Percentiles rank a stretch among this genome's conserved stretches.
These are phyloP conservation scores for Beauveria varroae DNA, from an alignment of 2,329 filamentous ascomycete species.

Conservation along the genomic window DNA sequence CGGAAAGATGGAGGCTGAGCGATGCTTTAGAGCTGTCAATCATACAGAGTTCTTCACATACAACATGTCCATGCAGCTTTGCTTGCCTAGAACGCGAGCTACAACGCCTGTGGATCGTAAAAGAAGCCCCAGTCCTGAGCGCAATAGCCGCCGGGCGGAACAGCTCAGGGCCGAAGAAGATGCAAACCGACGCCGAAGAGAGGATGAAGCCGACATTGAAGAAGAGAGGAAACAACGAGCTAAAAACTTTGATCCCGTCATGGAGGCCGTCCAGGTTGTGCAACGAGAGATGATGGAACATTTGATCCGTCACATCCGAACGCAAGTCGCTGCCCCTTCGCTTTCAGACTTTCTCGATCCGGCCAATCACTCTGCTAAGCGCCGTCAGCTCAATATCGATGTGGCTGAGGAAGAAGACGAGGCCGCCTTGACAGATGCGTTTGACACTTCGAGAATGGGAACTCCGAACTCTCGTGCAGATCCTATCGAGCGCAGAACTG, in stretches of 20 bases:
- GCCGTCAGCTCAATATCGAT: slow-evolving; percentile 69
- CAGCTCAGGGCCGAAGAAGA: slow-evolving; percentile 52
- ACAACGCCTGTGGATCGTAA: slow-evolving; percentile 20
- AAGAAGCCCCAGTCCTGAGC: slow-evolving; percentile 30
- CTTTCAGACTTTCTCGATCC: slow-evolving; percentile 80
- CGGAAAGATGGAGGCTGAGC: slow-evolving; percentile 72
- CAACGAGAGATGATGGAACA: slow-evolving; percentile 78
- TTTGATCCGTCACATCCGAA: slow-evolving; percentile 80
- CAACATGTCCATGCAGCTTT: slow-evolving; percentile 80
- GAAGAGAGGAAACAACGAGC: slow-evolving; percentile 85
- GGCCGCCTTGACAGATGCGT: slow-evolving; percentile 47
- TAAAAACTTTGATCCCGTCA: slow-evolving; percentile 82
- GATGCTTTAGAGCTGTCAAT: slow-evolving; percentile 72
- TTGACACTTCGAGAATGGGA: slow-evolving; percentile 54
- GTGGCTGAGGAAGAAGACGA: slow-evolving; percentile 56
- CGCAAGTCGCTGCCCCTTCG: slow-evolving; percentile 73
- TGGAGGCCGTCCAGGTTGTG: slow-evolving; percentile 72
- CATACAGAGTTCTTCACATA: slow-evolving; percentile 87
- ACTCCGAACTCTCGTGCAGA: slow-evolving; percentile 60
- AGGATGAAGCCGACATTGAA: slow-evolving; percentile 76
- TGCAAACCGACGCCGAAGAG: slow-evolving; percentile 54
- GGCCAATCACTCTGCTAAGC: slow-evolving; percentile 68
- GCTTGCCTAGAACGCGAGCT: slow-evolving; percentile 23
- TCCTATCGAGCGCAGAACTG: slow-evolving; percentile 52
- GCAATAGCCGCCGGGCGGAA: slow-evolving; percentile 14